These are phyloP conservation scores for Euphorbia peplus DNA, from an alignment of 345 rosid species.

Conservation along the genomic window DNA sequence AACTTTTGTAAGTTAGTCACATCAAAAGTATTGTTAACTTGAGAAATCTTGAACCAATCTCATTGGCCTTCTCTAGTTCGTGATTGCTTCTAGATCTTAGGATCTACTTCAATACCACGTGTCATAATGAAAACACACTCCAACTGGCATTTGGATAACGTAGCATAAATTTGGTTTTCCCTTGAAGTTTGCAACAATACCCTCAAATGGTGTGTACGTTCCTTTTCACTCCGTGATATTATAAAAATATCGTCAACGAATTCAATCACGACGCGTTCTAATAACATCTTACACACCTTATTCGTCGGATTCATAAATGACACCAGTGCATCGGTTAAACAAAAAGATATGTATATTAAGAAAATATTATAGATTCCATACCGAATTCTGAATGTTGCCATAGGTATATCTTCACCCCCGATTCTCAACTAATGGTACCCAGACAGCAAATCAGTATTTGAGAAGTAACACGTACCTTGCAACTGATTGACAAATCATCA, in stretches of 20 bases:
- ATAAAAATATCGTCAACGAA: too few relatives aligned
- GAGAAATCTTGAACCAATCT: too few relatives aligned
- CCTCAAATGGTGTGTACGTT: background rate
- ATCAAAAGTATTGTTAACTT: too few relatives aligned
- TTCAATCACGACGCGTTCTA: background rate
- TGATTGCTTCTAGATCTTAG: too few relatives aligned
- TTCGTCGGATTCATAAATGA: background rate
- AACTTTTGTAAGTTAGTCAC: too few relatives aligned
- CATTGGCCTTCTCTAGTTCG: too few relatives aligned
- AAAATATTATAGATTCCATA: too few relatives aligned
- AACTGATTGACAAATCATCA: too few relatives aligned
- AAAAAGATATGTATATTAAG: background rate
- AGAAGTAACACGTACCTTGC: too few relatives aligned
- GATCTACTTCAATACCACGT: background rate
- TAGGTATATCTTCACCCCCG: too few relatives aligned
- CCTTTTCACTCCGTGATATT: background rate
- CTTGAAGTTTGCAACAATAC: background rate
- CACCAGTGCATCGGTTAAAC: background rate
- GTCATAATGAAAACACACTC: background rate
- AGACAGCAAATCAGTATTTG: too few relatives aligned
- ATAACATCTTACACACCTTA: background rate
- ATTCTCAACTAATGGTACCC: too few relatives aligned
- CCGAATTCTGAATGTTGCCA: background rate
- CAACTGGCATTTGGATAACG: background rate
- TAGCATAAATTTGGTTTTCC: background rate